These are phyloP conservation scores for Arthrinium puccinioides DNA, from an alignment of 2,329 filamentous ascomycete species.

Conservation along the genomic window DNA sequence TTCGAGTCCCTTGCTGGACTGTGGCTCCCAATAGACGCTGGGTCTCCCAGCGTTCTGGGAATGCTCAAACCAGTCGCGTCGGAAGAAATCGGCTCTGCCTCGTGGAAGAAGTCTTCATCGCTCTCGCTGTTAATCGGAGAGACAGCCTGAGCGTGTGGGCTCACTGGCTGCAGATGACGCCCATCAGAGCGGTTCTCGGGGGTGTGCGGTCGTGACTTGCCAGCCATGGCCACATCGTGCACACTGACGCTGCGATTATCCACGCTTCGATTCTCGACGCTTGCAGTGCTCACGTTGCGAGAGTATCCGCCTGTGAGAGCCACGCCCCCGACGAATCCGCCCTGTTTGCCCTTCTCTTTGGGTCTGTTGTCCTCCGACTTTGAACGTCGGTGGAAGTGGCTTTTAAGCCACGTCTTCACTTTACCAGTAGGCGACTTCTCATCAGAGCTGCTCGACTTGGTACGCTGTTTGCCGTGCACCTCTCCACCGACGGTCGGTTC, in stretches of 20 bases:
- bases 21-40: conserved; percentile 28
- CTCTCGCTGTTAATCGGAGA: conserved; percentile 23
- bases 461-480: conserved; percentile 10
- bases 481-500: too few relatives aligned
- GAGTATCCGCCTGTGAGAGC: conserved; percentile 32
- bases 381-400: conserved; percentile 38
- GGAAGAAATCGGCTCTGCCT: conserved; percentile 18
- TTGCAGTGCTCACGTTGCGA: conserved; percentile 35
- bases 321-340: conserved; percentile 46
- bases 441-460: conserved; percentile 9
- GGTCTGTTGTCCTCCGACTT: conserved; percentile 29
- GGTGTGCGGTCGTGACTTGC: too few relatives aligned
- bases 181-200: conserved; percentile 16
- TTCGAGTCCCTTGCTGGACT: conserved; percentile 51
- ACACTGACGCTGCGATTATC: conserved; percentile 32
- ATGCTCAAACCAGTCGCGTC: conserved; percentile 23
- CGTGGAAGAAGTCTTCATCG: conserved; percentile 20
- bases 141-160: conserved; percentile 14
- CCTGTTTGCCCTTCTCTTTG: conserved; percentile 22
- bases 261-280: conserved; percentile 29
- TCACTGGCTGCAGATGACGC: conserved; percentile 9
- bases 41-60: conserved; percentile 28
- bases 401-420: conserved; percentile 50
- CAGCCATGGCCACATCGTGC: conserved; percentile 39
- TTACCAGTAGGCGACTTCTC: conserved; percentile 12